Percentiles rank a stretch among this genome's conserved stretches.
Evolutionary conservation across 2,329 filamentous ascomycete species (phyloP).

Genomic region (Beauveria sp.): DNA sequence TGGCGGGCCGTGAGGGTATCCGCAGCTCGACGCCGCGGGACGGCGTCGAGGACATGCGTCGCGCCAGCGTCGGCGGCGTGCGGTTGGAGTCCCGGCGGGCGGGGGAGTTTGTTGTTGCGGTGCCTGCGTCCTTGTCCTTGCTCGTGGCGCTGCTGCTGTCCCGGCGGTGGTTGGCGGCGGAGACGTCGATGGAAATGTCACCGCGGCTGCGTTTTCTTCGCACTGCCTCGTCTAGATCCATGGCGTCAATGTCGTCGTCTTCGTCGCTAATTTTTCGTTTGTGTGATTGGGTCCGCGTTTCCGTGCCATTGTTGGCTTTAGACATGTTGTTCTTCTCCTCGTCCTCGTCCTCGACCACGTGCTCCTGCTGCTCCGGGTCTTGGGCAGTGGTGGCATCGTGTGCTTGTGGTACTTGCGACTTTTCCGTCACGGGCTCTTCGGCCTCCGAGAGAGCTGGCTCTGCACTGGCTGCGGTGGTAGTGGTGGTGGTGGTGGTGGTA

Average conservation of each 20-base stretch:
- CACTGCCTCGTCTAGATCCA: conserved; percentile 26
- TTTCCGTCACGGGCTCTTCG: not conserved
- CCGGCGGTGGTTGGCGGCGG: conserved; percentile 5
- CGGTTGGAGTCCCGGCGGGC: conserved; percentile 18
- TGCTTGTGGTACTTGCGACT: conserved; percentile 14
- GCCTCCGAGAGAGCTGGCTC: not conserved
- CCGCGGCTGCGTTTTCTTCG: conserved; percentile 40
- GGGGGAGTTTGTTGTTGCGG: conserved; percentile 9
- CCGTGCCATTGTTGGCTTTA: conserved; percentile 12
- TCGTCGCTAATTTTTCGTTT: conserved; percentile 27
- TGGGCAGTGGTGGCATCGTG: conserved; percentile 13
- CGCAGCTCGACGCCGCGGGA: conserved; percentile 51
- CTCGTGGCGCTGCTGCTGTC: conserved; percentile 1
- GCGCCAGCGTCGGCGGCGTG: conserved; percentile 36
- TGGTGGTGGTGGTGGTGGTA: conserved; percentile 11
- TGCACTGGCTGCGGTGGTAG: conserved; percentile 11
- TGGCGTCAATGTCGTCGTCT: conserved; percentile 27
- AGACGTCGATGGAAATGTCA: conserved; percentile 20
- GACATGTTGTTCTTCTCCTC: conserved; percentile 12
- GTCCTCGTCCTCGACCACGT: not conserved
- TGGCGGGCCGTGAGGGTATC: conserved; percentile 57
- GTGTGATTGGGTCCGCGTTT: conserved; percentile 14
- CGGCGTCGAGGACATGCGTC: conserved; percentile 44
- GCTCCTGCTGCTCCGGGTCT: not conserved
- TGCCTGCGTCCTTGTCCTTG: conserved; percentile 13